Evolutionary conservation across 352 stramenopile genomes (phyloP), one percentile per base, ranked within the genome.

Genomic region (Pythium rhizo-oryzae): DNA sequence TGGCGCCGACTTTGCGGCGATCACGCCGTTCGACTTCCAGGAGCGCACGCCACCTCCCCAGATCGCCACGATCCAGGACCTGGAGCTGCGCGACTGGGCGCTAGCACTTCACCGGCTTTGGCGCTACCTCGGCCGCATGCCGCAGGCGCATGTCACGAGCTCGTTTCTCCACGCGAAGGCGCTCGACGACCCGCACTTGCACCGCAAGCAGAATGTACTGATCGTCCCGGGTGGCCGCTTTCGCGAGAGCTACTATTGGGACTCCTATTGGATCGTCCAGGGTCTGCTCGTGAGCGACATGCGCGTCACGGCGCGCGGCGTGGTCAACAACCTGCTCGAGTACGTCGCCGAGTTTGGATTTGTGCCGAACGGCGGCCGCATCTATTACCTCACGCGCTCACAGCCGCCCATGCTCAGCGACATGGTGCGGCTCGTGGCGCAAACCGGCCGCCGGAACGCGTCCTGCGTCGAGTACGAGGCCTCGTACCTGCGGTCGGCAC

Each of bases 161-260:
- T 94, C 85, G 8, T 77, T 85, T 1, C 70, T 92, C 51, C 66
- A 85, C 33, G 74, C 87, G 1, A 79, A 87, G 44, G 59, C 73
- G 57, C 62, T 92, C 28, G 55, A 76, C 9, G 62, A 80, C 53
- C 59, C 67, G 33, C 68, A 69, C 50, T 60, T 81, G 41, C 60
- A 74, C 15, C 79, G 70, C 30, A 60, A 71, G 41, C 79, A 79
- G 46, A 85, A 91, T 37, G 77, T 94, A 24, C 67, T 98, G 43
- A 90, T 98, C 47, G 85, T 97, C 0, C 92, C 91, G 9, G 93
- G 92, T n/a, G 93, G 89, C 7, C 81, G 93, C n/a, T 98, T 98
- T 67, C 84, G 91, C 12, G 93, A 98, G 72, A 90, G 76, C 44
- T 98, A 98, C 77, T 98, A 98, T 70, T 98, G 93, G 93, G 93